Evolutionary conservation across 75 land plant species (phyloP).

Genomic region (Cryptomeria japonica): DNA sequence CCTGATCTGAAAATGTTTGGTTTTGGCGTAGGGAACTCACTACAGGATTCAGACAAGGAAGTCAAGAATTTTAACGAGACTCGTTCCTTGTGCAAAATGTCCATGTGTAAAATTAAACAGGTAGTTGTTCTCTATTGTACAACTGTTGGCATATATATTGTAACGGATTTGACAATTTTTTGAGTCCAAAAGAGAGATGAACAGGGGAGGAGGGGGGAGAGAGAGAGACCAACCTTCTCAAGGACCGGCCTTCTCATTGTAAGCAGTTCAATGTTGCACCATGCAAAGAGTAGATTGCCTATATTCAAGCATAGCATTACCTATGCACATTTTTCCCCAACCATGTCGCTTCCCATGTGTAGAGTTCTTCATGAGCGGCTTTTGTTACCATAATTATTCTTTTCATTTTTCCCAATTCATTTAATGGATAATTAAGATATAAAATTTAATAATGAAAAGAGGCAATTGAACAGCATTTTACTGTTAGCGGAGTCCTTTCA

Average conservation of each 20-base stretch:
- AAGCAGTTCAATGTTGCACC: background rate
- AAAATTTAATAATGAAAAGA: background rate
- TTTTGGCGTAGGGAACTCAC: constrained; percentile 2
- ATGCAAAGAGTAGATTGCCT: background rate
- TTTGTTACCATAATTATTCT: background rate
- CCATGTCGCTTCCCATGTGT: background rate
- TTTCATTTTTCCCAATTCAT: background rate
- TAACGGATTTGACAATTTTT: constrained; percentile 3
- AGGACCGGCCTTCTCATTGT: background rate
- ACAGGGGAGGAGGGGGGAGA: background rate
- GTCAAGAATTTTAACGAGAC: constrained; percentile 4
- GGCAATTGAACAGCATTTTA: background rate
- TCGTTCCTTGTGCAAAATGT: constrained; percentile 17
- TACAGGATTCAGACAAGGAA: constrained; percentile 8
- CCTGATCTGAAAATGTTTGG: constrained; percentile 9
- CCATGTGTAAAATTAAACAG: constrained; percentile 17
- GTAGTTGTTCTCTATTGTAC: constrained; percentile 8
- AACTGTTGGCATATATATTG: background rate
- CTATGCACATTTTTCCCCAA: background rate
- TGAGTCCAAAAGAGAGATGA: background rate
- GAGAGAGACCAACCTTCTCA: background rate
- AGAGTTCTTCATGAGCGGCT: background rate
- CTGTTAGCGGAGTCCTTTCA: background rate
- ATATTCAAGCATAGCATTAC: background rate
- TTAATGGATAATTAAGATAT: background rate